phyloP scores from a whole-genome alignment of 176 grass and related monocot species.

The Saccharum spontaneum region DNA sequence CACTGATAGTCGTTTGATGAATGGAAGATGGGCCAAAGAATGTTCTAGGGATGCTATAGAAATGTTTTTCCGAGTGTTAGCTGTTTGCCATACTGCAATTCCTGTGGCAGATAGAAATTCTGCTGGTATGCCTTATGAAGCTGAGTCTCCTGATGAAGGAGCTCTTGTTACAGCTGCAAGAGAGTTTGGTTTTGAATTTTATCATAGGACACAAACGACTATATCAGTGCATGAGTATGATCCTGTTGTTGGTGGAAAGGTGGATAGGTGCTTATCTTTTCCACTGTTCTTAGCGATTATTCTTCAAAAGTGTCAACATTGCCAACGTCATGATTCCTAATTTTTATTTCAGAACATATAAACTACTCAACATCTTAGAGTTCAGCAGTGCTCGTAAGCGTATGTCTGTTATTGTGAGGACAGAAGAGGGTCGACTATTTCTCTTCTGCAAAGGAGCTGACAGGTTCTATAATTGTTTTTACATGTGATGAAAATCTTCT shows the following conservation, averaged over 20 bases:
- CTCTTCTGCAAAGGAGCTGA: constrained; percentile 95
- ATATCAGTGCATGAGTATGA: constrained; percentile 76
- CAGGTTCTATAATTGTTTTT: constrained; percentile 53
- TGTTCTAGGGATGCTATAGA: constrained; percentile 53
- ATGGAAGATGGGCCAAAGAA: constrained; percentile 81
- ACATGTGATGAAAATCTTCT: background rate
- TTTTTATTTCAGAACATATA: constrained; percentile 77
- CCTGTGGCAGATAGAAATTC: constrained; percentile 68
- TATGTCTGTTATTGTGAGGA: constrained; percentile 90
- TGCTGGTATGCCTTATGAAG: constrained; percentile 72
- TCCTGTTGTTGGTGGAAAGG: constrained; percentile 37
- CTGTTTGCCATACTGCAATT: constrained; percentile 92
- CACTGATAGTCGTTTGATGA: constrained; percentile 63
- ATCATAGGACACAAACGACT: constrained; percentile 74
- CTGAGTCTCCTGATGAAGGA: constrained; percentile 92
- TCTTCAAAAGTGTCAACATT: constrained; percentile 13
- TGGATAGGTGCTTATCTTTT: constrained; percentile 61
- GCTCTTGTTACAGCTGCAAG: constrained; percentile 88
- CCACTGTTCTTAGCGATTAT: constrained; percentile 20
- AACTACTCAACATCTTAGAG: constrained; percentile 83
- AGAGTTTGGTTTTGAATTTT: constrained; percentile 95
- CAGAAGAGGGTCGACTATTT: constrained; percentile 64
- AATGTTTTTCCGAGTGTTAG: constrained; percentile 78
- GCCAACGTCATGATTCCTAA: constrained; percentile 19
- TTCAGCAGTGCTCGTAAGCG: constrained; percentile 92